A percentile compares a stretch with the other conserved stretches of the same genome.
phyloP scores from a whole-genome alignment of 83 land plant genomes.

The Larix sibirica region DNA sequence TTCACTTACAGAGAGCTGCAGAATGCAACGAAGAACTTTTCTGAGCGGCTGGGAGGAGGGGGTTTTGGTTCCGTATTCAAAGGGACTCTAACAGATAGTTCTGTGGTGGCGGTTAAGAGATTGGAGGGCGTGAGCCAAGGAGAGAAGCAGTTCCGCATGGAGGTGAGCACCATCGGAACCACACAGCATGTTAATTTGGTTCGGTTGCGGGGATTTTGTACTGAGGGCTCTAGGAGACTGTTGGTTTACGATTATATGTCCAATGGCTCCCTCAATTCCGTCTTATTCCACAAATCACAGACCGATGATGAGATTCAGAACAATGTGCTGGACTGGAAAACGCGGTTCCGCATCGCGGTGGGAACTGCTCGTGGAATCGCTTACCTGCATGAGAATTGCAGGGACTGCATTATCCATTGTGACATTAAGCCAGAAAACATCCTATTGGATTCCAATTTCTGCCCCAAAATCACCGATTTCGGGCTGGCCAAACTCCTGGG shows the following conservation, averaged over 20 bases:
- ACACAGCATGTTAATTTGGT: slow-evolving; percentile 26
- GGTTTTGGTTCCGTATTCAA: not conserved
- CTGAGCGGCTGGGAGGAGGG: not conserved
- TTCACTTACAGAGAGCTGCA: not conserved
- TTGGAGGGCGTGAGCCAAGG: slow-evolving; percentile 10
- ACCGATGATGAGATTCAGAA: not conserved
- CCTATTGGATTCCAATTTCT: slow-evolving; percentile 26
- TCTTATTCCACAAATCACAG: not conserved
- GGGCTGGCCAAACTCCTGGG: slow-evolving; percentile 65
- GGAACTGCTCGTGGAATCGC: not conserved
- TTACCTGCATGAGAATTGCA: not conserved
- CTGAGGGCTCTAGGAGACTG: not conserved
- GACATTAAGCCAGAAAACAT: slow-evolving; percentile 34
- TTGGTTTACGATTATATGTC: slow-evolving; percentile 24
- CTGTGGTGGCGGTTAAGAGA: not conserved
- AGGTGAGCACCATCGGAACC: slow-evolving; percentile 14
- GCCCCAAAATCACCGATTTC: slow-evolving; percentile 33
- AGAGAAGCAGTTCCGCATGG: slow-evolving; percentile 15
- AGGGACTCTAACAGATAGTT: not conserved
- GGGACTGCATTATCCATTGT: not conserved
- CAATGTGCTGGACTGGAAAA: not conserved
- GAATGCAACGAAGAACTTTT: not conserved
- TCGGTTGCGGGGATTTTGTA: slow-evolving; percentile 15
- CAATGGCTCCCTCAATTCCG: slow-evolving; percentile 22
- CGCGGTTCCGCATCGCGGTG: not conserved